These are phyloP conservation scores for Yarrowia divulgata DNA, from an alignment of 805 yeast genomes.

Conservation along the genomic window DNA sequence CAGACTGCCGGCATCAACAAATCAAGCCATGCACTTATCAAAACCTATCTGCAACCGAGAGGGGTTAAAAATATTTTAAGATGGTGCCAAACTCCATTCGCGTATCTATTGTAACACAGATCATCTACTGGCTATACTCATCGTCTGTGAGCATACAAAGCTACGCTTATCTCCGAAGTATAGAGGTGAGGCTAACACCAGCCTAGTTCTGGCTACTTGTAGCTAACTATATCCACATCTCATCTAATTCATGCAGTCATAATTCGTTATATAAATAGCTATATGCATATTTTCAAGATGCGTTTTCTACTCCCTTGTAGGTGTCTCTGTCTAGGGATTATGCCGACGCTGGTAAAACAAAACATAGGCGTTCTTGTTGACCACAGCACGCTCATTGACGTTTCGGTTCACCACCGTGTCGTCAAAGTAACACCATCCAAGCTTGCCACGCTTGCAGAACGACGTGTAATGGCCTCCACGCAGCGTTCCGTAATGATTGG, in stretches of 20 bases:
- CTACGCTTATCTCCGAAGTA: conserved; percentile 1
- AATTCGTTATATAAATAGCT: conserved; percentile 39
- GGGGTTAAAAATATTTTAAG: too few relatives aligned
- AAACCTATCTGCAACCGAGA: too few relatives aligned
- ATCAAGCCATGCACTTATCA: too few relatives aligned
- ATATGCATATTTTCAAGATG: conserved; percentile 35
- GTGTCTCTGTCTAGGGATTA: conserved; percentile 8
- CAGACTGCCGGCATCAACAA: too few relatives aligned
- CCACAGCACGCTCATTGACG: conserved; percentile 59
- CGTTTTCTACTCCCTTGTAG: background rate
- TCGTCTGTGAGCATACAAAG: too few relatives aligned
- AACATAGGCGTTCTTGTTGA: conserved; percentile 81
- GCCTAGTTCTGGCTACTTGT: too few relatives aligned
- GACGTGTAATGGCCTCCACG: conserved; percentile 91
- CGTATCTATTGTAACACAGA: too few relatives aligned
- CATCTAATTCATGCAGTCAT: conserved; percentile 21
- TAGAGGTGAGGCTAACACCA: background rate
- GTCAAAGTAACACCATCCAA: conserved; percentile 83
- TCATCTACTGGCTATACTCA: too few relatives aligned
- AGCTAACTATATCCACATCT: too few relatives aligned
- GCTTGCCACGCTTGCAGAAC: conserved; percentile 68
- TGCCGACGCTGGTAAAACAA: conserved; percentile 60
- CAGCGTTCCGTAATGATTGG: conserved; percentile 82
- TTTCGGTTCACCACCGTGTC: conserved; percentile 71
- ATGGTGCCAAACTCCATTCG: too few relatives aligned